Percentiles rank a stretch among this genome's conserved stretches.
Evolutionary conservation across 305 asterid species (phyloP).

Genomic region (Rubia tinctorum): DNA sequence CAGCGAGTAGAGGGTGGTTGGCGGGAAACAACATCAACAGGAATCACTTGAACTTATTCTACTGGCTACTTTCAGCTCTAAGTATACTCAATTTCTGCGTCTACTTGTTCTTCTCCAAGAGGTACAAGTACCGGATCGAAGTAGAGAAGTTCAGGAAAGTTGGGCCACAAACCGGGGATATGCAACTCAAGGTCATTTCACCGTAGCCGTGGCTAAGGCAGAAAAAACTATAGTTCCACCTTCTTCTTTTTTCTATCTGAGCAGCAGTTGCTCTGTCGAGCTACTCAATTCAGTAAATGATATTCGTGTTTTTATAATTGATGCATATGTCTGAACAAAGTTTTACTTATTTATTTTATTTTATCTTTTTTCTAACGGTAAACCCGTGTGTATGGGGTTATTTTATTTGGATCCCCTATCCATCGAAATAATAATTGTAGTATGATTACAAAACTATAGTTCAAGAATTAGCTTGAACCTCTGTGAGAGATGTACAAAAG

Average conservation of each 20-base stretch:
- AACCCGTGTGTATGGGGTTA: too few relatives aligned
- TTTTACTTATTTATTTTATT: neutral
- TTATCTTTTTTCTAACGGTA: too few relatives aligned
- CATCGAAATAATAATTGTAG: too few relatives aligned
- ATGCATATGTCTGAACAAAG: neutral
- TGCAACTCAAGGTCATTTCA: neutral
- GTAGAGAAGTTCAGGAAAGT: conserved; percentile 20
- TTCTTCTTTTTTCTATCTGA: neutral
- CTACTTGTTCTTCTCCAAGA: conserved; percentile 53
- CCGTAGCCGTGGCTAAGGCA: neutral
- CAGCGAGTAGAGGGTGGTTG: conserved; percentile 66
- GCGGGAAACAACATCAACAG: conserved; percentile 66
- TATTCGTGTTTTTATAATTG: neutral
- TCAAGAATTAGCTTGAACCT: too few relatives aligned
- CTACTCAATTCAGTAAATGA: neutral
- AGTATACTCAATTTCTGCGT: conserved; percentile 48
- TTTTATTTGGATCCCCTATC: too few relatives aligned
- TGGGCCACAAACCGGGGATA: neutral
- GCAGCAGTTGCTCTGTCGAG: neutral
- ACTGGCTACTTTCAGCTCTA: conserved; percentile 48
- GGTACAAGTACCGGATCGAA: conserved; percentile 53
- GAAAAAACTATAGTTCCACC: neutral
- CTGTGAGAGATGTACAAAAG: too few relatives aligned
- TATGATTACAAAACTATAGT: too few relatives aligned
- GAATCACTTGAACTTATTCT: conserved; percentile 64